Base-by-base conservation (phyloP, 768 basidiomycete species). In the Termitomyces sp. region DNA sequence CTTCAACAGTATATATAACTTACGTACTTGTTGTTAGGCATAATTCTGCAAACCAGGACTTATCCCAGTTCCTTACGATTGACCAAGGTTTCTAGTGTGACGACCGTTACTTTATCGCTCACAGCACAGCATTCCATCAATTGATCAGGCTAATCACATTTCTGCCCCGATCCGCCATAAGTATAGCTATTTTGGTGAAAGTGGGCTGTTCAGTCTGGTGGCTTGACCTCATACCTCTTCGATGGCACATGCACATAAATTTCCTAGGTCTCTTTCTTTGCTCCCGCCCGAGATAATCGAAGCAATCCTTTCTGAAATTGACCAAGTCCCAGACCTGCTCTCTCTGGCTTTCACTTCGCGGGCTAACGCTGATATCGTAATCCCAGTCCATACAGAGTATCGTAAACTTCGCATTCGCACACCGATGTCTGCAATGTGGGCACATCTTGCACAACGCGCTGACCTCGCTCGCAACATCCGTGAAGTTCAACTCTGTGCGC, bases 301-400 rank as follows among this genome's bases (percentile, higher is more conserved):
- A 56, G 71, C 75, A 47, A 77, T 81, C 58, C 65, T 79, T 30
- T 73, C 76, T n/a, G 71, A 74, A 51, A 68, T 82, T 57, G 74
- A 76, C 58, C 59, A 60, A 43, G 74, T 76, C 57, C 47, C 59
- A 30, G 76, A 81, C 60, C 69, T 82, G 33, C 63, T 80, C 35
- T 70, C 76, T 11, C 71, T 82, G 55, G 79, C 78, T 1, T 70
- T 77, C n/a, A 66, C 73, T 30, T 79, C 75, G n/a, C 68, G 67
- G 57, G 56, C 68, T 35, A 73, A 72, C 51, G 70, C 72, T 52
- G 63, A 61, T 18, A 62, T 76, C 52, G 72, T 76, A 43, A 73
- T 79, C 44, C 81, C 81, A 30, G 63, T 72, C n/a, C 80, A 82
- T 55, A 78, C 72, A 22, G 72, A 81, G 60, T 81, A 82, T 66